A percentile compares a stretch with the other conserved stretches of the same genome.
Conservation (phyloP, 352 stramenopile species). For the Pythium coloratum region DNA sequence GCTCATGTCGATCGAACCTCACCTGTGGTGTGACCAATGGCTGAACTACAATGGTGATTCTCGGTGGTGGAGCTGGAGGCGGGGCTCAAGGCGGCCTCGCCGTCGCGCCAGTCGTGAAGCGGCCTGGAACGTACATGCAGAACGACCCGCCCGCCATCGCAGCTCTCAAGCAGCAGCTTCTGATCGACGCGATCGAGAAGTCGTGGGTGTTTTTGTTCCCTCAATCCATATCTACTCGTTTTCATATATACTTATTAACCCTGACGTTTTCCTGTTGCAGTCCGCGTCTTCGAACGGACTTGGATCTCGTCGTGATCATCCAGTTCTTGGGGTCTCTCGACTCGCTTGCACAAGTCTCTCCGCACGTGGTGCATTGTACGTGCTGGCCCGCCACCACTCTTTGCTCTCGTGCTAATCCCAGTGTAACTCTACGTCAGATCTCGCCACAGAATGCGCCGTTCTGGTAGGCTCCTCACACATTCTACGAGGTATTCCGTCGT, state of each 20-base stretch:
- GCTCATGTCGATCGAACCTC: no score
- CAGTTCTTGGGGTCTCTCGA: slow-evolving; percentile 50
- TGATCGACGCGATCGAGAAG: slow-evolving; percentile 48
- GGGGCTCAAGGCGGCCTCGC: neutral
- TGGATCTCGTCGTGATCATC: slow-evolving; percentile 55
- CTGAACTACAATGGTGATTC: neutral
- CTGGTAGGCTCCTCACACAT: slow-evolving; percentile 29
- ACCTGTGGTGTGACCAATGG: no score
- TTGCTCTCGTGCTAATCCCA: neutral
- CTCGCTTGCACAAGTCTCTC: slow-evolving; percentile 37
- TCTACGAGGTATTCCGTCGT: neutral
- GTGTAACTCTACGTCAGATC: slow-evolving; percentile 29
- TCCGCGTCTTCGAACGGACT: slow-evolving; percentile 50
- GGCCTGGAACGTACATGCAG: slow-evolving; percentile 11
- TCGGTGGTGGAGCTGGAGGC: neutral
- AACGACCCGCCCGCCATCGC: slow-evolving; percentile 16
- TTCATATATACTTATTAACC: neutral
- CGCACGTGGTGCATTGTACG: slow-evolving; percentile 58
- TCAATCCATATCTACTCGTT: slow-evolving; percentile 1
- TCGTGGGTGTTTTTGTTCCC: slow-evolving; percentile 29
- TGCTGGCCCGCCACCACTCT: neutral
- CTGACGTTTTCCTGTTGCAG: slow-evolving; percentile 16
- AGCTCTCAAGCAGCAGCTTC: slow-evolving; percentile 37
- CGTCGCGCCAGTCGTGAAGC: neutral
- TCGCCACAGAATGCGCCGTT: slow-evolving; percentile 56